These are phyloP conservation scores for Cucurbita ficifolia DNA, from an alignment of 306 rosid species.

Conservation along the genomic window DNA sequence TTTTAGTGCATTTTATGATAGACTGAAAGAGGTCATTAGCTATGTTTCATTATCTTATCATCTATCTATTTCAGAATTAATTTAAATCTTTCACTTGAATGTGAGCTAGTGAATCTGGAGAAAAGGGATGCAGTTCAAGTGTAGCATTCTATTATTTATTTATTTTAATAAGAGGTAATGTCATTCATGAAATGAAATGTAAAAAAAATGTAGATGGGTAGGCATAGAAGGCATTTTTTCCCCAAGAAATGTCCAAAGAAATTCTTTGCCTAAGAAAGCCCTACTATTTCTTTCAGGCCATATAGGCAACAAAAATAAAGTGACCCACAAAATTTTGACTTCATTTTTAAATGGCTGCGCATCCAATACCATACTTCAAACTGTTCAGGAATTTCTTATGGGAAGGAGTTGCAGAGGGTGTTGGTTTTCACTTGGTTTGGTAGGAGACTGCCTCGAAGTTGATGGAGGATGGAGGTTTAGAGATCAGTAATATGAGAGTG, in stretches of 20 bases:
- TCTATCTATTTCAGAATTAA: neutral
- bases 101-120: neutral
- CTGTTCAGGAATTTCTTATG: no score
- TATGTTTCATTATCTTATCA: neutral
- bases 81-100: neutral
- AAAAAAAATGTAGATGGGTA: neutral
- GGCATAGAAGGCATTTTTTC: neutral
- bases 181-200: neutral
- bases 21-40: slow-evolving; percentile 70
- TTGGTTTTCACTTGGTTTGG: no score
- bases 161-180: neutral
- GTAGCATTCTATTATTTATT: neutral
- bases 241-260: neutral
- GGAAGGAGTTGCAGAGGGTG: no score
- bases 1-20: slow-evolving; percentile 86
- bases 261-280: neutral
- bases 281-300: neutral
- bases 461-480: no score
- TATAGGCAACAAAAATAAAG: neutral
- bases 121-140: neutral
- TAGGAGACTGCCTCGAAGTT: no score
- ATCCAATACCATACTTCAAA: no score
- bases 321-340: neutral
- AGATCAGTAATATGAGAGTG: no score
- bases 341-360: neutral